Base-by-base conservation (phyloP, 2,329 filamentous ascomycete species). In the Colletotrichum siamense region DNA sequence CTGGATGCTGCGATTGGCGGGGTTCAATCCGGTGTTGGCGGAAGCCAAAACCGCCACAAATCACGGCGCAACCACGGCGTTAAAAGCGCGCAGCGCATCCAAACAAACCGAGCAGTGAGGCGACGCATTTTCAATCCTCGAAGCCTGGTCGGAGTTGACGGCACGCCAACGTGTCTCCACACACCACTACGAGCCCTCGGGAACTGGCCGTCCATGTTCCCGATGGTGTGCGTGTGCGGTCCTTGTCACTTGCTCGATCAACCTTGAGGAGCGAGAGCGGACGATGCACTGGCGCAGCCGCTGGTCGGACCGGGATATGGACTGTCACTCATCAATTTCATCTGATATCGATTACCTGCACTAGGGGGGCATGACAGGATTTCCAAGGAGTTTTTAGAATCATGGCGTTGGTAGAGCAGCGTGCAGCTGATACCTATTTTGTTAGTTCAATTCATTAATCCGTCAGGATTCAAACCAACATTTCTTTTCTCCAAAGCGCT, bases 51-150 rank as follows among this genome's bases (percentile, higher is more conserved):
- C 34, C 34, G 26, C n/a, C 36, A 68, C 62, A 63, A 34, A 24
- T 44, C 59, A 62, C 69, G 55, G 63, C 73, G 55, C 69, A 68
- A 72, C 28, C 55, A 75, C 55, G 63, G 62, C 55, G 55, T 67
- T 68, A 55, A 24, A 28, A 64, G 18, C 52, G 67, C 34, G 59
- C 26, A 52, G 44, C 44, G 63, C 22, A 28, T 59, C n/a, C 26
- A 49, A 64, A 44, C 18, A 44, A 10, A 44, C 44, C 22, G 28
- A 36, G 34, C 34, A 36, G 34, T 36, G 34, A 49, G 57, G 26
- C 24, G 10, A 30, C 24, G 70, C 24, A 73, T 49, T 49, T 49
- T 22, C n/a, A 5, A 66, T 28, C 49, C 24, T 28, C n/a, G 24
- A n/a, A 13, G 30, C 34, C 30, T 39, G 36, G 24, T 64, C 69